phyloP scores from a whole-genome alignment of 2,329 filamentous ascomycete species.

The Bipolaris cookei region DNA sequence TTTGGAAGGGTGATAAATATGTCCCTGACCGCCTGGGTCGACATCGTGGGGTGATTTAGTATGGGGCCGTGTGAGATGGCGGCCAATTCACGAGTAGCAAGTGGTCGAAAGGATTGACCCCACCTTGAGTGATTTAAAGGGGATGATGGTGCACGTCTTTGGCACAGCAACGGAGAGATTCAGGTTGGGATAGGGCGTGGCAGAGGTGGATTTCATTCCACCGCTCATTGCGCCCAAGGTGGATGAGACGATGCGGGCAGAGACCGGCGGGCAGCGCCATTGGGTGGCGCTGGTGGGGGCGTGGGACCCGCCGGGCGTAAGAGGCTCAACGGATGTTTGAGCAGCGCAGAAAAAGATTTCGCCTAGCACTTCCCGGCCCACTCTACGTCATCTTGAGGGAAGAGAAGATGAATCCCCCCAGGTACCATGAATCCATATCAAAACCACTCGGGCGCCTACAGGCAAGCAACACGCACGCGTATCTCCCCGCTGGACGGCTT shows the following conservation, averaged over 20 bases:
- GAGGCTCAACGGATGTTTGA: constrained; percentile 32
- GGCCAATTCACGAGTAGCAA: background rate
- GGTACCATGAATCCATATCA: background rate
- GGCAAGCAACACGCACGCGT: too few species aligned
- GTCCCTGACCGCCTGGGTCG: constrained; percentile 9
- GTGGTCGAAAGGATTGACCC: constrained; percentile 7
- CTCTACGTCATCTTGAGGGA: constrained; percentile 34
- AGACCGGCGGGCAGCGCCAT: constrained; percentile 26
- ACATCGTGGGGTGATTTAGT: constrained; percentile 1
- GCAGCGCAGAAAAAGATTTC: constrained; percentile 31
- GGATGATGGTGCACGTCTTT: background rate
- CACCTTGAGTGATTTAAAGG: too few species aligned
- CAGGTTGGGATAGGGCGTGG: constrained; percentile 15
- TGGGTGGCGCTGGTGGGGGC: constrained; percentile 27
- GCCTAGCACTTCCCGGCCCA: constrained; percentile 34
- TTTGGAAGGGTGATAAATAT: constrained; percentile 10
- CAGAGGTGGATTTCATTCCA: constrained; percentile 27
- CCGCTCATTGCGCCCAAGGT: constrained; percentile 22
- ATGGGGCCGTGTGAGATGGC: background rate
- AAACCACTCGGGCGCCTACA: background rate
- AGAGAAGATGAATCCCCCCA: constrained; percentile 2
- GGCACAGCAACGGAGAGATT: constrained; percentile 1
- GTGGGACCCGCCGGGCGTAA: constrained; percentile 30
- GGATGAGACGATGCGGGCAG: constrained; percentile 22
- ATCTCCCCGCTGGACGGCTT: constrained; percentile 19